A percentile compares a stretch with the other conserved stretches of the same genome.
Evolutionary conservation across 1,284 basidiomycete genomes (phyloP).

Genomic region (Cryptococcus depauperatus): DNA sequence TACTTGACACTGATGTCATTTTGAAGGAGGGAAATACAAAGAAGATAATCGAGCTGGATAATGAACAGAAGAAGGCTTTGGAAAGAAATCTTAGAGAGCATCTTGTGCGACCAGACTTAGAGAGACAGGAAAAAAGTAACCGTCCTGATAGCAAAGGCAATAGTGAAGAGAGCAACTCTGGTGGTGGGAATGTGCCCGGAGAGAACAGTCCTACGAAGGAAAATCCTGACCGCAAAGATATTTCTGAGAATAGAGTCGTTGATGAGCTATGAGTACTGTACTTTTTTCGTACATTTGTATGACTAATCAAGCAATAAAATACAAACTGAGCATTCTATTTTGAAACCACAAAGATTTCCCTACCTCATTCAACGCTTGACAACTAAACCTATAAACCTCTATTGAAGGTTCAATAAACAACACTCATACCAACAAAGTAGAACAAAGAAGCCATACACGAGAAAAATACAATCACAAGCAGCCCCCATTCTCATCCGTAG

Average conservation of each 20-base stretch:
- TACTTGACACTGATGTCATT: slow-evolving; percentile 10
- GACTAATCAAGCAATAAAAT: too few relatives aligned
- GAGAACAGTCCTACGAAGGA: too few relatives aligned
- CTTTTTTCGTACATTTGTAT: too few relatives aligned
- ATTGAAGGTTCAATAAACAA: background rate
- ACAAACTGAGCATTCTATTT: too few relatives aligned
- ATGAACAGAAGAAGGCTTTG: slow-evolving; percentile 12
- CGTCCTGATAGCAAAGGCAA: too few relatives aligned
- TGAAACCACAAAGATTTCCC: too few relatives aligned
- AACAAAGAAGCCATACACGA: background rate
- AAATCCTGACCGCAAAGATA: too few relatives aligned
- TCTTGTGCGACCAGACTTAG: background rate
- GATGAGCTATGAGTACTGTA: background rate
- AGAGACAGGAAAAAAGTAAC: background rate
- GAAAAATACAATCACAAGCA: background rate
- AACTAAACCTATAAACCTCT: background rate
- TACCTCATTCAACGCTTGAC: too few relatives aligned
- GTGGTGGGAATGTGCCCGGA: background rate
- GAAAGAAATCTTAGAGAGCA: slow-evolving; percentile 12
- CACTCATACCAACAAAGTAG: background rate
- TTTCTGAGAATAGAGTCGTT: too few relatives aligned
- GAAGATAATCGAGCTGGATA: background rate
- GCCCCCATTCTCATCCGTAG: slow-evolving; percentile 21
- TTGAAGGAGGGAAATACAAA: slow-evolving; percentile 1
- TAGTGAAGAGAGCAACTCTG: slow-evolving; percentile 3